A percentile compares a stretch with the other conserved stretches of the same genome.
phyloP scores from a whole-genome alignment of 495 filamentous ascomycete species.

The Tuber brumale region DNA sequence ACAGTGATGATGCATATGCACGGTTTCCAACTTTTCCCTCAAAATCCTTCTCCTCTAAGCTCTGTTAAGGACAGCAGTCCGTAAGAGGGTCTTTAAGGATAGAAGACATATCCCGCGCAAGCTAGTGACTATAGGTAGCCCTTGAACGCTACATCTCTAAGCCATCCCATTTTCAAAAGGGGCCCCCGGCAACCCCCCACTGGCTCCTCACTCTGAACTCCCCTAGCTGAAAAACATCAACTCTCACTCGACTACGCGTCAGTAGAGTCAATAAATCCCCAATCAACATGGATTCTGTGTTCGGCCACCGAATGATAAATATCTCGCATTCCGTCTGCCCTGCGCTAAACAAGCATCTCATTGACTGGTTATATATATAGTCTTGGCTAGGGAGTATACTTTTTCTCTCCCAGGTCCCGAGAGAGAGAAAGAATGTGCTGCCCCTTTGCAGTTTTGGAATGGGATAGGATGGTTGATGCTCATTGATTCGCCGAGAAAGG shows the following conservation, averaged over 20 bases:
- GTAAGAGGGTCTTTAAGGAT: neutral
- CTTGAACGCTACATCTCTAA: neutral
- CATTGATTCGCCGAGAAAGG: neutral
- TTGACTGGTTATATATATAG: neutral
- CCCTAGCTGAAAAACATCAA: neutral
- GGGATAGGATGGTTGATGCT: neutral
- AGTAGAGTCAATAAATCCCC: neutral
- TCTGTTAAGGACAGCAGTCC: neutral
- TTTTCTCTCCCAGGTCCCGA: neutral
- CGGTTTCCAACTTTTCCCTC: no score
- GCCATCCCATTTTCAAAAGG: neutral
- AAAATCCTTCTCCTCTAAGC: no score
- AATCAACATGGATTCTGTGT: neutral
- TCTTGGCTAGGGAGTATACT: neutral
- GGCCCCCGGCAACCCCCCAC: neutral
- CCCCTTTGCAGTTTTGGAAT: neutral
- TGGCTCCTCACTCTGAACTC: neutral
- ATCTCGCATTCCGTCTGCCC: neutral
- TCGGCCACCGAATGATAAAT: neutral
- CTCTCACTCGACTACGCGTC: neutral
- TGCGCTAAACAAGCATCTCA: neutral
- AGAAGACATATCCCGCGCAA: neutral
- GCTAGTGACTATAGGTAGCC: neutral
- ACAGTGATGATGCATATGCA: no score
- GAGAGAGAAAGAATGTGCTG: neutral